A percentile compares a stretch with the other conserved stretches of the same genome.
These are phyloP conservation scores for Podospora sp. DNA, from an alignment of 495 filamentous ascomycete species.

Conservation along the genomic window DNA sequence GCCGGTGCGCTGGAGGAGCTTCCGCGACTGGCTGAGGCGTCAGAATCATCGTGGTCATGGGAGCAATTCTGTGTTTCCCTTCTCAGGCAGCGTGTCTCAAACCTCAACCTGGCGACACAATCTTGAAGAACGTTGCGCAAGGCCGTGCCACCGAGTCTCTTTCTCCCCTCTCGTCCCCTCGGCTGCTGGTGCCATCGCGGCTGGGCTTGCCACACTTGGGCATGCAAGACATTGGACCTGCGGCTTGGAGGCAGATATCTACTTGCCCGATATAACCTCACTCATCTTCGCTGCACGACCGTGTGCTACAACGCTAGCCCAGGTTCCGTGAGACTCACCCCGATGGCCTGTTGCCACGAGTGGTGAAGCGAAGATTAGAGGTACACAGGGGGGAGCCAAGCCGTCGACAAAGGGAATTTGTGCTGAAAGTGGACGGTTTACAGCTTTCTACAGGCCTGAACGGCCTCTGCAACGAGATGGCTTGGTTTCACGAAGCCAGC, in stretches of 20 bases:
- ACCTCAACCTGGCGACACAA: not conserved
- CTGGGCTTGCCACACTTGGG: not conserved
- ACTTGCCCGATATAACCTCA: slow-evolving; percentile 6
- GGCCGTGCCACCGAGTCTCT: not conserved
- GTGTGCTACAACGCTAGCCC: slow-evolving; percentile 17
- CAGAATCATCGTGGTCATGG: slow-evolving; percentile 13
- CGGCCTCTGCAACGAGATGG: not conserved
- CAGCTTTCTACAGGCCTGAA: not conserved
- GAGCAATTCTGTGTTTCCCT: slow-evolving; percentile 7
- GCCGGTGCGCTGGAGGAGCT: not conserved
- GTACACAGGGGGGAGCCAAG: slow-evolving; percentile 8
- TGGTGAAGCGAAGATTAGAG: slow-evolving; percentile 11
- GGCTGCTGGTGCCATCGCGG: not conserved
- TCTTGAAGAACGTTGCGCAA: not conserved
- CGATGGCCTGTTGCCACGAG: slow-evolving; percentile 19
- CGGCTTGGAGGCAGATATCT: not conserved
- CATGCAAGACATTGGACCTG: slow-evolving; percentile 11
- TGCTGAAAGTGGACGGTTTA: not conserved
- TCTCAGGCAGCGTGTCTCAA: not conserved
- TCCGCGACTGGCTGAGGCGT: not conserved
- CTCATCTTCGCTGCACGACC: slow-evolving; percentile 9
- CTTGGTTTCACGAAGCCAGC: not conserved
- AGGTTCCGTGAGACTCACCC: slow-evolving; percentile 12
- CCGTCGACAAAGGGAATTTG: not conserved
- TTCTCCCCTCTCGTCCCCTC: not conserved